Conservation (phyloP, 495 filamentous ascomycete species). For the Rusavskia elegans region DNA sequence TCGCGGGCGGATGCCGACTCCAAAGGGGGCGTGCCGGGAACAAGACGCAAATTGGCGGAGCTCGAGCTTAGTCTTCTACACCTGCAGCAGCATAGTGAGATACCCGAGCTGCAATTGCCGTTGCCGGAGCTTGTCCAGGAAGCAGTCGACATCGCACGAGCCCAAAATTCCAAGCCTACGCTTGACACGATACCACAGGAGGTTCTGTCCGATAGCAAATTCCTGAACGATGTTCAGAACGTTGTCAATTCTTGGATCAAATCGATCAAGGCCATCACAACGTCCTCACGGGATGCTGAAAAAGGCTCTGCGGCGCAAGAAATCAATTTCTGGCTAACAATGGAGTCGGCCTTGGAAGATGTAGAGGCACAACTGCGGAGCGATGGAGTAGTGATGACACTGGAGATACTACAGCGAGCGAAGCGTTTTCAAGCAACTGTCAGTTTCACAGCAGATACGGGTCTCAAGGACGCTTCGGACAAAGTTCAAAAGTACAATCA, state of each 20-base stretch:
- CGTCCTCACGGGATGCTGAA: slow-evolving; percentile 74
- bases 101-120: slow-evolving; percentile 72
- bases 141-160: slow-evolving; percentile 59
- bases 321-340: slow-evolving; percentile 95
- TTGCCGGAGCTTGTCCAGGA: slow-evolving; percentile 76
- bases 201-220: slow-evolving; percentile 67
- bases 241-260: slow-evolving; percentile 95
- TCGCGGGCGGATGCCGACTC: slow-evolving; percentile 67
- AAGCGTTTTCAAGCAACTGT: slow-evolving; percentile 94
- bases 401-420: slow-evolving; percentile 85
- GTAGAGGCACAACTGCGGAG: slow-evolving; percentile 78
- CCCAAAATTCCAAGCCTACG: slow-evolving; percentile 45
- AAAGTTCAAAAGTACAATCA: slow-evolving; percentile 97
- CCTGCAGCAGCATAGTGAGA: slow-evolving; percentile 93
- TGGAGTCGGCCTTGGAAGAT: slow-evolving; percentile 78
- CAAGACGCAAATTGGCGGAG: slow-evolving; percentile 90
- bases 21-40: slow-evolving; percentile 88
- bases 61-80: slow-evolving; percentile 78
- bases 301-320: slow-evolving; percentile 88
- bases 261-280: slow-evolving; percentile 93
- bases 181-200: slow-evolving; percentile 58
- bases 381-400: slow-evolving; percentile 77
- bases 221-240: slow-evolving; percentile 85
- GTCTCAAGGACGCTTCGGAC: slow-evolving; percentile 85
- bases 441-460: slow-evolving; percentile 89